Base-by-base conservation (phyloP, 768 basidiomycete genomes). In the Collybia sp. region DNA sequence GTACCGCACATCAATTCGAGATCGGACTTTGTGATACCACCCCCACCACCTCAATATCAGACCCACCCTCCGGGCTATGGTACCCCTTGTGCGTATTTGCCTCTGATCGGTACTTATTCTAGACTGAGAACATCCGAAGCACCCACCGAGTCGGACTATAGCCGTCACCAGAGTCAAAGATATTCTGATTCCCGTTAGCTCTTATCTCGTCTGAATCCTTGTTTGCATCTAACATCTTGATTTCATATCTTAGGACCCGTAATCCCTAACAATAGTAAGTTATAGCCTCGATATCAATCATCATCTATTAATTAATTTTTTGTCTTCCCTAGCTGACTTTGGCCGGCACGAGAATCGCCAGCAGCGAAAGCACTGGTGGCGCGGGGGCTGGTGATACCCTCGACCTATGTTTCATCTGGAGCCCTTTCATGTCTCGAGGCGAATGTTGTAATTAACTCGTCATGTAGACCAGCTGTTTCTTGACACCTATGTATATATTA, bases 31-130 rank as follows among this genome's bases (percentile, higher is more conserved):
- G 45, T 53, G 11, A 54, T 54, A 17, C 52, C 57, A 8, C 49
- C 58, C 18, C 47, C 58, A 5, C 62, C 64, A 30, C 60, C 62
- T 10, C 51, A 58, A 6, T 61, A 63, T 45, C 37, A 54, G 1
- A 45, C 49, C 19, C 50, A 49, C 18, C 17, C 44, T 44, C 44
- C 41, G 49, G 48, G 43, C 10, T 57, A 51, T 33, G 40, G 46
- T 12, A 35, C 20, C 12, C 40, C 49, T 40, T 53, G 63, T 63
- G 51, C 52, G 61, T 55, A 36, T 16, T 41, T 36, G 38, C 18
- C 11, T 9, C 31, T 44, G 40, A 19, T 2, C 39, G 3, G 8
- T 17, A 17, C 15, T 18, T 17, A 13, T 37, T 31, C 18, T 6
- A 19, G 5, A 10, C 31, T 25, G 30, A 33, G 18, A 30, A 19